Evolutionary conservation across 805 yeast genomes (phyloP), one percentile per base, ranked within the genome.

Genomic region (Hanseniaspora thailandica): DNA sequence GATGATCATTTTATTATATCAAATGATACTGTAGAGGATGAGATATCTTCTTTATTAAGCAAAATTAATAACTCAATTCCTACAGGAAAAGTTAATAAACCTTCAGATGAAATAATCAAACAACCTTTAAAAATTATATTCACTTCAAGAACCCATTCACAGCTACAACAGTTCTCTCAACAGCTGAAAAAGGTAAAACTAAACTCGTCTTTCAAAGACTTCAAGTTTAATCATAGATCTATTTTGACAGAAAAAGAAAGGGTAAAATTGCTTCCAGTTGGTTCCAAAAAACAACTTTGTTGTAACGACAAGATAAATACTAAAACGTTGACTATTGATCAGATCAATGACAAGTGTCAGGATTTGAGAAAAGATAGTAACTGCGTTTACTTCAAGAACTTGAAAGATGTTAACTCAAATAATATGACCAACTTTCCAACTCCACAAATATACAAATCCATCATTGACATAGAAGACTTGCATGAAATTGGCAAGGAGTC

Each of bases 61-160:
- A 76, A 35, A 12, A 41, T 49, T 5, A 55, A 55, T n/a, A 57
- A 43, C 12, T 57, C 55, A 9, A 55, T 47, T 22, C 41, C 26
- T 22, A 15, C 23, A 7, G 58, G 57, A 58, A 34, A 47, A 56
- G 33, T 54, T 56, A 57, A n/a, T n/a, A n/a, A n/a, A n/a, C n/a
- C 58, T n/a, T 17, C 17, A 17, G 17, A 41, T 10, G 33, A 41
- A 25, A 15, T 20, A 2, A 41, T 15, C 10, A 60, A 58, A 7
- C 66, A 68, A 19, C 66, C 77, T 0, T 60, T 70, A 0, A 76
- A 80, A 58, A 77, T 89, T 1, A 77, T 68, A 59, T 88, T 81
- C 62, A 74, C 95, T 0, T 86, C 96, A 2, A 71, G 97, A 65
- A 89, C 97, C 0, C 97, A 89, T 62, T 86, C 96, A 0, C 97